Percentiles rank a stretch among this genome's conserved stretches.
phyloP scores from a whole-genome alignment of 208 protist genomes.

The Giardia muris region DNA sequence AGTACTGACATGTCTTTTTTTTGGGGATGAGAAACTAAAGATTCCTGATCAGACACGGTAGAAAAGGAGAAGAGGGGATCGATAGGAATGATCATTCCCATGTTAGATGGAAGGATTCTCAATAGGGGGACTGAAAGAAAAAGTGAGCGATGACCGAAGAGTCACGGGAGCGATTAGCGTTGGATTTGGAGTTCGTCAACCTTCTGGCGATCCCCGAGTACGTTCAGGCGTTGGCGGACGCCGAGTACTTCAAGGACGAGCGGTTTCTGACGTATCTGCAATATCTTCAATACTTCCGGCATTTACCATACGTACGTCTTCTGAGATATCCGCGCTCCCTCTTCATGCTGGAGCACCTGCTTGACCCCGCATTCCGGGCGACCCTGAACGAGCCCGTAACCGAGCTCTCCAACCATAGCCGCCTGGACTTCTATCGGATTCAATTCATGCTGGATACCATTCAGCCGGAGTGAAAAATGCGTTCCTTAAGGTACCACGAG shows the following conservation, averaged over 20 bases:
- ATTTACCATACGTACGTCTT: background rate
- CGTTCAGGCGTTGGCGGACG: background rate
- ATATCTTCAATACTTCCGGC: background rate
- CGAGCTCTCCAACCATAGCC: background rate
- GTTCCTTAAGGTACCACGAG: constrained; percentile 20
- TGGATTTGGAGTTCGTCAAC: background rate
- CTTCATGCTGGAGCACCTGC: background rate
- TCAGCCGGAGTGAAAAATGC: constrained; percentile 24
- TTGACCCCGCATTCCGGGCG: background rate
- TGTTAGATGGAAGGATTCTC: too few relatives aligned
- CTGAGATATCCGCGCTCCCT: background rate
- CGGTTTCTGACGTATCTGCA: background rate
- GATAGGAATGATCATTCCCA: too few relatives aligned
- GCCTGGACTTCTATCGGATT: background rate
- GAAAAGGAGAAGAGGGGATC: too few relatives aligned
- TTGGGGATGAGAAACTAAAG: background rate
- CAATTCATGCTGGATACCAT: background rate
- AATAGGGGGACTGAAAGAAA: too few relatives aligned
- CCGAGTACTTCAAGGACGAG: background rate
- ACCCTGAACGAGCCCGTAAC: background rate
- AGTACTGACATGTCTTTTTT: background rate
- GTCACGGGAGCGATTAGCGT: too few relatives aligned
- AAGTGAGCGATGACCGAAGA: too few relatives aligned
- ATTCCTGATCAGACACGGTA: too few relatives aligned
- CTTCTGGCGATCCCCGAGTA: background rate